A percentile compares a stretch with the other conserved stretches of the same genome.
Evolutionary conservation across 2,329 filamentous ascomycete genomes (phyloP).

Genomic region (Pseudocercospora cruenta): DNA sequence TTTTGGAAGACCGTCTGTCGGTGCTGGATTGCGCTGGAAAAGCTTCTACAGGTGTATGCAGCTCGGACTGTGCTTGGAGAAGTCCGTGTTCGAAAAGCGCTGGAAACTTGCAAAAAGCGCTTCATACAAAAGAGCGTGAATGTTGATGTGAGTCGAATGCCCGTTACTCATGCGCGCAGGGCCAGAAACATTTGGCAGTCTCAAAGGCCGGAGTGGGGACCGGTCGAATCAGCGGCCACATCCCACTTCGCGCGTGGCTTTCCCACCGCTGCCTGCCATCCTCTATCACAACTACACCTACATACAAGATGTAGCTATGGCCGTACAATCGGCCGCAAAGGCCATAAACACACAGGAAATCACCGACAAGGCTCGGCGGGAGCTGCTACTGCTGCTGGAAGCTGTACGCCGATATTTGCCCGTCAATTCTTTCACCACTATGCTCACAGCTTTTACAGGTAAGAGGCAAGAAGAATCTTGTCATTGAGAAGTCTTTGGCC

Average conservation of each 20-base stretch:
- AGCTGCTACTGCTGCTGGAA: conserved; percentile 88
- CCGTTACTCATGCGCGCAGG: not conserved
- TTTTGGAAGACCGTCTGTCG: conserved; percentile 7
- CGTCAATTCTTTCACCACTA: not conserved
- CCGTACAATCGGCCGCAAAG: conserved; percentile 59
- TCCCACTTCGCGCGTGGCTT: not conserved
- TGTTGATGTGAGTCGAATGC: conserved; percentile 4
- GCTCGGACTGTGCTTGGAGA: not conserved
- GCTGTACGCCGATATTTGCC: conserved; percentile 70
- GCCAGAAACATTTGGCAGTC: conserved; percentile 7
- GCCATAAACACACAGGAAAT: conserved; percentile 74
- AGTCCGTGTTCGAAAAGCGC: conserved; percentile 9
- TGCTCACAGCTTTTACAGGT: conserved; percentile 61
- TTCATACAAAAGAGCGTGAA: conserved; percentile 23
- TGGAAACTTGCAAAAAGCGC: conserved; percentile 15
- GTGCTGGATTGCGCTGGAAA: not conserved
- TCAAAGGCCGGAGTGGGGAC: not conserved
- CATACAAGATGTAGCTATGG: conserved; percentile 39
- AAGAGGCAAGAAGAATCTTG: conserved; percentile 96
- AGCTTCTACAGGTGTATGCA: not conserved
- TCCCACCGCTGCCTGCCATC: conserved; percentile 3
- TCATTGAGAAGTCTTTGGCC: conserved; percentile 87
- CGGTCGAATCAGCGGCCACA: not conserved
- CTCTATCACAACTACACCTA: conserved; percentile 2
- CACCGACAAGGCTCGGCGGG: conserved; percentile 80